A percentile compares a stretch with the other conserved stretches of the same genome.
Conservation (phyloP, 179 eudicot species). For the Dionaea muscipula region DNA sequence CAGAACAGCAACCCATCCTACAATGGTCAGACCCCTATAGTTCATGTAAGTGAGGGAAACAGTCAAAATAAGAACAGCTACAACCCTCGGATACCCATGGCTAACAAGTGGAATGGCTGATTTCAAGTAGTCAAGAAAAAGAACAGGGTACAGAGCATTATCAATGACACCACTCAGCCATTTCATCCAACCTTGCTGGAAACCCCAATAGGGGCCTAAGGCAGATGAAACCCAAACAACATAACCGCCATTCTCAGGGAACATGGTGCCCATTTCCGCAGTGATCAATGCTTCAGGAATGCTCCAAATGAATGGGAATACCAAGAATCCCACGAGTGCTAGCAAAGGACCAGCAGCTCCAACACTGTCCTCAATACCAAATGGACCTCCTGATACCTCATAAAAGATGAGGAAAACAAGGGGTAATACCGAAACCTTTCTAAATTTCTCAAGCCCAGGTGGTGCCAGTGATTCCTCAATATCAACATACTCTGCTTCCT, state of each 20-base stretch:
- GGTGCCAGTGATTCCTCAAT: too few species aligned
- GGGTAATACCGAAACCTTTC: too few species aligned
- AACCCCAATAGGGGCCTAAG: slow-evolving; percentile 77
- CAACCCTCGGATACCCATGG: slow-evolving; percentile 29
- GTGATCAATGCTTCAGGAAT: slow-evolving; percentile 67
- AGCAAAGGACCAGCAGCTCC: slow-evolving; percentile 51
- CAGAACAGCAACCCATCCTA: slow-evolving; percentile 50
- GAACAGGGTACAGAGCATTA: slow-evolving; percentile 66
- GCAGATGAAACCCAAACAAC: slow-evolving; percentile 70
- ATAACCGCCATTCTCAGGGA: slow-evolving; percentile 74
- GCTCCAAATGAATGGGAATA: slow-evolving; percentile 73
- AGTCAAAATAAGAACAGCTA: slow-evolving; percentile 47
- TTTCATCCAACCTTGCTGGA: slow-evolving; percentile 70
- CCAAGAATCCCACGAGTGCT: slow-evolving; percentile 49
- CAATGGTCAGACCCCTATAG: slow-evolving; percentile 55
- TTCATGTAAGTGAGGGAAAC: slow-evolving; percentile 52
- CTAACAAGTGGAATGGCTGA: slow-evolving; percentile 42
- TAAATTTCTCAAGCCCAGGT: too few species aligned
- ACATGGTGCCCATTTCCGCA: slow-evolving; percentile 54
- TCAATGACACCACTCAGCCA: slow-evolving; percentile 83
- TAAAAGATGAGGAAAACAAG: slow-evolving; percentile 60
- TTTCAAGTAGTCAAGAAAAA: slow-evolving; percentile 65
- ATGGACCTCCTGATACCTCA: slow-evolving; percentile 80
- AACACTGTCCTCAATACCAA: slow-evolving; percentile 67
- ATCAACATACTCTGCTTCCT: too few species aligned